Evolutionary conservation across 1,284 basidiomycete genomes (phyloP), one percentile per base, ranked within the genome.

Genomic region (Cystobasidium slooffiae): DNA sequence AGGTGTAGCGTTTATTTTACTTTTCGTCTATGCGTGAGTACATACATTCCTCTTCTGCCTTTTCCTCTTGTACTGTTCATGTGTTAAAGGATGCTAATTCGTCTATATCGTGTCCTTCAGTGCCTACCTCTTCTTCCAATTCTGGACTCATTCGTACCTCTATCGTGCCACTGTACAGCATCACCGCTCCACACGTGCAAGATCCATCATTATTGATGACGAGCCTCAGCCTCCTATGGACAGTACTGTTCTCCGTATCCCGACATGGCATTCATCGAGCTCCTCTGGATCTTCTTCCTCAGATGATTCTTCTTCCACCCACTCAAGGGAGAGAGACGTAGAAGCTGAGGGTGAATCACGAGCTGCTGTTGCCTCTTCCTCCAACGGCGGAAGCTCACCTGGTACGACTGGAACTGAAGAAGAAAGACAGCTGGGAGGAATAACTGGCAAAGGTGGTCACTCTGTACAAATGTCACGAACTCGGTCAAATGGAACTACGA

Each of bases 101-200:
- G n/a, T n/a, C n/a, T n/a, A n/a, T n/a, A n/a, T n/a, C n/a, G n/a
- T n/a, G n/a, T n/a, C n/a, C n/a, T n/a, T 18, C 53, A 37, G 65
- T 78, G 81, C 74, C 52, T 80, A 86, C 81, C 82, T 87, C 59
- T 82, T 84, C 78, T 87, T 87, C 82, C 86, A 87, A 80, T 85
- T 89, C 76, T 89, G 87, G 82, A 88, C 87, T 0, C 88, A 88
- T 80, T 86, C 86, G 39, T 86, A 88, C 78, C 81, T 88, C 10
- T 88, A 73, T 52, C 87, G 83, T 78, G 59, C 49, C 8, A 51
- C 12, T 0, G 37, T 8, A 3, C 51, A 85, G 59, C 86, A 86
- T 78, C 84, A 84, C 51, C 78, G 79, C 66, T 22, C 49, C 5
- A n/a, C 41, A 4, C 70, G 63, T 3, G 53, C 62, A 20, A 49